Evolutionary conservation across 2,329 filamentous ascomycete species (phyloP).

Genomic region (Hypoxylon sp.): DNA sequence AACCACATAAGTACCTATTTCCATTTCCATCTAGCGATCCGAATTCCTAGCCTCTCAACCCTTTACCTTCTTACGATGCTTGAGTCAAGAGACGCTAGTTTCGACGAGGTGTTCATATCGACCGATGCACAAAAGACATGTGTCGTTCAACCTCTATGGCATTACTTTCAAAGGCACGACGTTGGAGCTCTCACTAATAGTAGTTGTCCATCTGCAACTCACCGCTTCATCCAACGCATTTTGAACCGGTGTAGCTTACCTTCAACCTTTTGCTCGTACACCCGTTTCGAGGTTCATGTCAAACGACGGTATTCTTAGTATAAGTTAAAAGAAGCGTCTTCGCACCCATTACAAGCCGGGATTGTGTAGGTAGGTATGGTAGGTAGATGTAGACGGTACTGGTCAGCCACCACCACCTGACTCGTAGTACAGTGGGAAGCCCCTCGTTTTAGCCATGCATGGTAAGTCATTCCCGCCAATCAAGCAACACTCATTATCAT

Average conservation of each 20-base stretch:
- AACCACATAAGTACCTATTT: too few species aligned
- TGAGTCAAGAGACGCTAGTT: not conserved
- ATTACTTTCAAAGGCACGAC: too few species aligned
- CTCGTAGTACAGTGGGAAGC: constrained; percentile 2
- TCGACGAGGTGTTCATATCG: not conserved
- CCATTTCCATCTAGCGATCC: not conserved
- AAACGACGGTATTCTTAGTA: constrained; percentile 1
- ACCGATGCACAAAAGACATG: not conserved
- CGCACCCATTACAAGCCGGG: too few species aligned
- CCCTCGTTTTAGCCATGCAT: constrained; percentile 25
- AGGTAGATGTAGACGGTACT: not conserved
- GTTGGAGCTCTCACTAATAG: too few species aligned
- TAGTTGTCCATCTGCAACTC: not conserved
- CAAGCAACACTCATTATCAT: constrained; percentile 15
- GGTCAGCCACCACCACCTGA: constrained; percentile 4
- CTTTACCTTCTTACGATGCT: constrained; percentile 3
- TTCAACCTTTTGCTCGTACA: not conserved
- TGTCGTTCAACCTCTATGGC: too few species aligned
- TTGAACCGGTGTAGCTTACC: not conserved
- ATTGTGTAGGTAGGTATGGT: too few species aligned
- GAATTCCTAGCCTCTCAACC: not conserved
- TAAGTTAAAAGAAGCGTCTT: constrained; percentile 1
- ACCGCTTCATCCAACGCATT: not conserved
- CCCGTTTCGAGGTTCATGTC: not conserved
- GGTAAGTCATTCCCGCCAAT: constrained; percentile 35